Evolutionary conservation across 306 rosid genomes (phyloP).

Genomic region (Malus sieversii): DNA sequence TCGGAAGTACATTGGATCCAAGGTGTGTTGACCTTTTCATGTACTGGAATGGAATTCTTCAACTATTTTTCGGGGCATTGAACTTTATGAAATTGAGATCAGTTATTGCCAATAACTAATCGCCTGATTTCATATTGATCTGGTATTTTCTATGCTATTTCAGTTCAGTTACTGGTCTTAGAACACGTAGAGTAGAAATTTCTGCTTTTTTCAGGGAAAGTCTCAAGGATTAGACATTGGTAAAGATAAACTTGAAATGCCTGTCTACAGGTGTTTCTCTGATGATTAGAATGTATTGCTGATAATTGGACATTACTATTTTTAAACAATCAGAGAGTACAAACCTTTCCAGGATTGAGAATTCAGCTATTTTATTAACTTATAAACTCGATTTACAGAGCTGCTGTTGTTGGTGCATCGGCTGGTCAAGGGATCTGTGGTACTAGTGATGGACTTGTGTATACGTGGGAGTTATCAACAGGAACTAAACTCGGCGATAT

Average conservation of each 20-base stretch:
- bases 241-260: no score
- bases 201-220: not conserved
- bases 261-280: no score
- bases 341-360: not conserved
- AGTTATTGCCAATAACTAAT: no score
- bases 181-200: no score
- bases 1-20: slow-evolving; percentile 63
- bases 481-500: slow-evolving; percentile 55
- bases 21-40: slow-evolving; percentile 42
- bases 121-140: no score
- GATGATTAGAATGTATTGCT: no score
- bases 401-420: slow-evolving; percentile 52
- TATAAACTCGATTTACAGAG: slow-evolving; percentile 31
- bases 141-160: no score
- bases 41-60: slow-evolving; percentile 6
- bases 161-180: no score
- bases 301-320: not conserved
- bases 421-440: slow-evolving; percentile 61
- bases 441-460: slow-evolving; percentile 55
- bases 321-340: not conserved
- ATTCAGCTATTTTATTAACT: not conserved
- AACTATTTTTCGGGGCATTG: not conserved
- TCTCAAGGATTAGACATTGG: not conserved
- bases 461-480: slow-evolving; percentile 62
- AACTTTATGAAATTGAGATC: not conserved